A percentile compares a stretch with the other conserved stretches of the same genome.
These are phyloP conservation scores for Fusarium redolens DNA, from an alignment of 2,329 filamentous ascomycete species.

Conservation along the genomic window DNA sequence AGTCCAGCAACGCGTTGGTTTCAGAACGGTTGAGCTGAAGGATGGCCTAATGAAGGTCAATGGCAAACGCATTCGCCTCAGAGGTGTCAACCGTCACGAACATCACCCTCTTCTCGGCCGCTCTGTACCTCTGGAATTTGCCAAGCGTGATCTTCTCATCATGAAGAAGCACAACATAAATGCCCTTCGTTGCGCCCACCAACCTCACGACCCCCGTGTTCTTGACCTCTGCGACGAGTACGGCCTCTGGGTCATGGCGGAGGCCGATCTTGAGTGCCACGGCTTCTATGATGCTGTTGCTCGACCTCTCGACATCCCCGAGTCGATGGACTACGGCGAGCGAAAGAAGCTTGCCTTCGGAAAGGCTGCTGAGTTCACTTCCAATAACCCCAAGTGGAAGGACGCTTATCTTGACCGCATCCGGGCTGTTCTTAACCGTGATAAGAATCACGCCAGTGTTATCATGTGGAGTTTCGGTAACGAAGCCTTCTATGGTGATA, in stretches of 20 bases:
- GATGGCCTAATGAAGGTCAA: constrained; percentile 73
- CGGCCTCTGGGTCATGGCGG: constrained; percentile 70
- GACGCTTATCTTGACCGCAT: constrained; percentile 76
- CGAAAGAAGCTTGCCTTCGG: constrained; percentile 67
- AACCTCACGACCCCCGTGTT: constrained; percentile 71
- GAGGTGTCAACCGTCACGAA: constrained; percentile 73
- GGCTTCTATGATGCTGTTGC: constrained; percentile 64
- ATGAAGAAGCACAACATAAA: constrained; percentile 82
- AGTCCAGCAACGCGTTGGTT: constrained; percentile 67
- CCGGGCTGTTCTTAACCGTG: constrained; percentile 71
- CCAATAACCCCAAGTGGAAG: constrained; percentile 70
- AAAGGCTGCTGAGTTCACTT: constrained; percentile 67
- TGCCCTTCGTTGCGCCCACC: constrained; percentile 75
- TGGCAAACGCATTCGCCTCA: constrained; percentile 69
- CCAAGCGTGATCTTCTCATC: constrained; percentile 69
- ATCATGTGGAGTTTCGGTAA: constrained; percentile 81
- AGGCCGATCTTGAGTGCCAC: constrained; percentile 65
- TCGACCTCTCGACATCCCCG: constrained; percentile 62
- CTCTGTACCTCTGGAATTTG: constrained; percentile 70
- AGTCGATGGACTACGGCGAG: constrained; percentile 69
- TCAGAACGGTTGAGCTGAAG: constrained; percentile 72
- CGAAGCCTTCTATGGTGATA: constrained; percentile 77
- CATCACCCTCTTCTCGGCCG: constrained; percentile 74
- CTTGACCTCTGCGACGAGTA: constrained; percentile 73
- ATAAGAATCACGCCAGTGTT: constrained; percentile 77